Percentiles rank a stretch among this genome's conserved stretches.
Conservation (phyloP, 306 rosid species). For the Sophora flavescens region DNA sequence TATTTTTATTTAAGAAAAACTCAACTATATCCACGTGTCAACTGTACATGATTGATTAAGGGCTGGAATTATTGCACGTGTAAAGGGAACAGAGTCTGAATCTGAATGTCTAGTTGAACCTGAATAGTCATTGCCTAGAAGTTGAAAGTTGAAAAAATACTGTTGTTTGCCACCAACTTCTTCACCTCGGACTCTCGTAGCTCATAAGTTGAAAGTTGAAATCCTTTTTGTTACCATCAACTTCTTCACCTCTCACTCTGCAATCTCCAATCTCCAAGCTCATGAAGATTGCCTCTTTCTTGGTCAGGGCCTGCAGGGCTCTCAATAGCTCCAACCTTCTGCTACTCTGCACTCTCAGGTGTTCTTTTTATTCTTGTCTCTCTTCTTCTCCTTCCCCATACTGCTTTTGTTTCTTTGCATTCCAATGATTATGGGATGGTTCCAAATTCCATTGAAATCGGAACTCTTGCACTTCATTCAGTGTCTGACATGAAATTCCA, state of each 20-base stretch:
- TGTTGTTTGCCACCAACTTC: too few relatives aligned
- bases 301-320: conserved; percentile 52
- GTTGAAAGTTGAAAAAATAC: too few relatives aligned
- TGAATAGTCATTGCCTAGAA: too few relatives aligned
- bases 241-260: background rate
- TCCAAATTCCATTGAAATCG: background rate
- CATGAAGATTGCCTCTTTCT: conserved; percentile 67
- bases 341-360: conserved; percentile 80
- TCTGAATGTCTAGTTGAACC: too few relatives aligned
- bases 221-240: background rate
- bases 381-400: background rate
- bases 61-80: too few relatives aligned
- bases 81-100: too few relatives aligned
- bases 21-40: too few relatives aligned
- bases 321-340: conserved; percentile 67
- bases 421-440: background rate
- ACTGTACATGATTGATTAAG: too few relatives aligned
- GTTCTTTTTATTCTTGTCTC: background rate
- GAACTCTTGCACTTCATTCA: background rate
- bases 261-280: background rate
- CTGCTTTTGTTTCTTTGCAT: background rate
- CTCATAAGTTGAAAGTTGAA: background rate
- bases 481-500: background rate
- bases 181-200: too few relatives aligned
- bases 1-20: too few relatives aligned